Base-by-base conservation (phyloP, 805 yeast genomes). In the Teunomyces cretensis region DNA sequence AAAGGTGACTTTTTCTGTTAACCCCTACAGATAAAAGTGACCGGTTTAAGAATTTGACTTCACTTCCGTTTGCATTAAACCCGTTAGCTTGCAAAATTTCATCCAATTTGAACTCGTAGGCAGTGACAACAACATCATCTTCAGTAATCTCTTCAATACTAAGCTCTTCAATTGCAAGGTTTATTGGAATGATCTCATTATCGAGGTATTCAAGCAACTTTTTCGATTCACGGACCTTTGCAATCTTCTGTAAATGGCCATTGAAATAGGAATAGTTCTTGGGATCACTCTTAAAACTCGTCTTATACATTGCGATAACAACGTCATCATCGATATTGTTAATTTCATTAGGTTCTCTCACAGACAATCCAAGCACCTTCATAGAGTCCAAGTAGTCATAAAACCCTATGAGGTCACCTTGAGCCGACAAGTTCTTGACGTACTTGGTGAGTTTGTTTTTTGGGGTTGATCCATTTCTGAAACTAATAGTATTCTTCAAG, bases 91-190 rank as follows among this genome's bases (percentile, higher is more conserved):
- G 66, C 44, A 67, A 47, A 2, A 67, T 55, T 45, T 87, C 95
- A 33, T 78, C 78, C 1, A 75, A 56, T 47, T 82, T 81, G 35
- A 85, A 72, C 46, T 85, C 83, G 56, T 80, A 86, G 0, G 95
- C 91, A 1, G 95, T 85, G 24, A 81, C 73, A 2, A 88, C 78
- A 36, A 86, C 80, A 50, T 87, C 94, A 57, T 72, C 77, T 46
- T 72, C 77, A 12, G 77, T 72, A 30, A 70, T 62, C 41, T 68
- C 74, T 46, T 71, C 76, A 19, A 72, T 64, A 8, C 66, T 59
- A 39, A 72, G 52, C 41, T 67, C 73, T 3, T 61, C 62, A 32
- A 68, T 46, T 1, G 76, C 72, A 15, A 69, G 52, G 17, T 47
- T 35, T 9, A 61, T 39, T 1, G 76, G 75, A 5, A 72, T 45